Percentiles rank a stretch among this genome's conserved stretches.
Conservation (phyloP, 2,329 filamentous ascomycete species). For the Phyllosticta paracitricarpa region DNA sequence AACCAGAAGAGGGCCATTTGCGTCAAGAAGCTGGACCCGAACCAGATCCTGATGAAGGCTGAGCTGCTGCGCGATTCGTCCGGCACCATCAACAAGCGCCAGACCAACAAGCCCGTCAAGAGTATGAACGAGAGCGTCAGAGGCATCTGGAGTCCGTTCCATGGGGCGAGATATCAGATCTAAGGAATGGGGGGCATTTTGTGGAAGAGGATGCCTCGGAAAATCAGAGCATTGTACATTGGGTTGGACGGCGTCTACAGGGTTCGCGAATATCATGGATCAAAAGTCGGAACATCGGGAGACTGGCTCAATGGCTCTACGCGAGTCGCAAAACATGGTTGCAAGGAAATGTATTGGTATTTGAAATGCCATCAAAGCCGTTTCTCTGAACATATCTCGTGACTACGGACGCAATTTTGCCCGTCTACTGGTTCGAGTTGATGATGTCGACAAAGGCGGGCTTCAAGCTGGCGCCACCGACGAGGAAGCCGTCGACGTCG, state of each 20-base stretch:
- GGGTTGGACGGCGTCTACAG: constrained; percentile 6
- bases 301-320: not conserved
- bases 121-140: constrained; percentile 55
- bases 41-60: constrained; percentile 72
- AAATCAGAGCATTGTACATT: not conserved
- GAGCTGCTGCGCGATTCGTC: constrained; percentile 63
- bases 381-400: not conserved
- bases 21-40: constrained; percentile 72
- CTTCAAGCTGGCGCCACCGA: constrained; percentile 93
- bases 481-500: constrained; percentile 97
- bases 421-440: constrained; percentile 40
- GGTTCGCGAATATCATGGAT: not conserved
- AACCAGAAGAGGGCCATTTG: constrained; percentile 77
- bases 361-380: not conserved
- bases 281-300: not conserved
- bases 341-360: constrained; percentile 2
- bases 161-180: constrained; percentile 36
- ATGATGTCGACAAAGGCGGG: constrained; percentile 74
- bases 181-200: not conserved
- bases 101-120: constrained; percentile 46
- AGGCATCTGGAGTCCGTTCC: constrained; percentile 56
- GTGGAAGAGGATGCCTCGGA: not conserved
- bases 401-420: constrained; percentile 1
- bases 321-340: not conserved
- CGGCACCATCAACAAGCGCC: constrained; percentile 59